Conservation (phyloP, 352 stramenopile genomes). For the Lagenidium giganteum region DNA sequence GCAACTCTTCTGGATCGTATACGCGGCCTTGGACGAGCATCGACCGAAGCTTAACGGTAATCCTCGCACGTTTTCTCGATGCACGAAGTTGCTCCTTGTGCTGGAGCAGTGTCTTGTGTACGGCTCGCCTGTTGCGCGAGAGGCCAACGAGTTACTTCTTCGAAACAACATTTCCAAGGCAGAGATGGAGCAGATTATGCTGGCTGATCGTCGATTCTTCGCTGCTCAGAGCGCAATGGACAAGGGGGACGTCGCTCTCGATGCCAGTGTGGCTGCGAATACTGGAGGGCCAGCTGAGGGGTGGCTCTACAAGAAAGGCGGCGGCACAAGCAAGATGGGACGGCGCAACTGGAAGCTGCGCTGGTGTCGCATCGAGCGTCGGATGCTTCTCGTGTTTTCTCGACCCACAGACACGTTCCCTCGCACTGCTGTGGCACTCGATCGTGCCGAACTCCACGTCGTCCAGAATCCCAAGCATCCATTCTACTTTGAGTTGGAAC, state of each 20-base stretch:
- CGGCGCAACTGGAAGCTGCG: constrained; percentile 70
- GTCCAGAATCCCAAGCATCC: constrained; percentile 62
- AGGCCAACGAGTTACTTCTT: constrained; percentile 52
- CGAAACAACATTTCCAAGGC: constrained; percentile 57
- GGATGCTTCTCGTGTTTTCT: constrained; percentile 69
- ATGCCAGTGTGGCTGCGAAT: neutral
- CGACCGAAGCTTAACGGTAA: constrained; percentile 61
- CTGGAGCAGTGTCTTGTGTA: constrained; percentile 82
- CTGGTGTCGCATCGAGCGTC: constrained; percentile 74
- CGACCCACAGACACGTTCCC: constrained; percentile 41
- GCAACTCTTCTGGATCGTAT: constrained; percentile 86
- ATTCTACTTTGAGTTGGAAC: constrained; percentile 78
- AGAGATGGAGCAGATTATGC: constrained; percentile 70
- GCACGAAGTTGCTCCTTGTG: constrained; percentile 61
- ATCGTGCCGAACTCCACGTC: constrained; percentile 56
- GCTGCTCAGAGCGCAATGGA: constrained; percentile 42
- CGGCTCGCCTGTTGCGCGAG: constrained; percentile 48
- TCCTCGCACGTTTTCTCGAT: constrained; percentile 62
- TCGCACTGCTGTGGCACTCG: constrained; percentile 58
- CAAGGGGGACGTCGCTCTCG: neutral
- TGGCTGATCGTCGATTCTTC: constrained; percentile 69
- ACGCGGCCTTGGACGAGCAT: constrained; percentile 73
- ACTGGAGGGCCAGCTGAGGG: constrained; percentile 20
- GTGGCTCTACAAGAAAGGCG: constrained; percentile 82
- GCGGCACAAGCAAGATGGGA: constrained; percentile 65